Evolutionary conservation across 108 stramenopile species (phyloP).

Genomic region (Conticribra weissflogii): DNA sequence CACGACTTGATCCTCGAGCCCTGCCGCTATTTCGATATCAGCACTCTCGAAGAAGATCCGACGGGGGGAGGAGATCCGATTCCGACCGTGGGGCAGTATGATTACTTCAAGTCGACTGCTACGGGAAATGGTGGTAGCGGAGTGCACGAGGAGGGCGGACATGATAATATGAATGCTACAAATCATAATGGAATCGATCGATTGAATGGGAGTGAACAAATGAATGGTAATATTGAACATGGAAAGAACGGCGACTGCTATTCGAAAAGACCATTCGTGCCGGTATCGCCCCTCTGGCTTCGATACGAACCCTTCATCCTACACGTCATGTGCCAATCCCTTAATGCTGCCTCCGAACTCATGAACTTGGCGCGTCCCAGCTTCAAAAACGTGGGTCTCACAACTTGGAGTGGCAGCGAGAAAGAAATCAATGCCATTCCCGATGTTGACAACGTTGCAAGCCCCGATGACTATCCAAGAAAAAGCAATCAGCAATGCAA

Average conservation of each 20-base stretch:
- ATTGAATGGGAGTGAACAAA: no score
- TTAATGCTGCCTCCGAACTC: slow-evolving; percentile 65
- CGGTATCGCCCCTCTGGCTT: slow-evolving; percentile 63
- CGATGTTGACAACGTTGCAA: neutral
- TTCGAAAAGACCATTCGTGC: neutral
- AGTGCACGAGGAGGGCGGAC: neutral
- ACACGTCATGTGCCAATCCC: slow-evolving; percentile 82
- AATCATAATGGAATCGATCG: no score
- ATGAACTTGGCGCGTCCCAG: slow-evolving; percentile 82
- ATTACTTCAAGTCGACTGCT: slow-evolving; percentile 47
- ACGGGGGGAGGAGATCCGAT: slow-evolving; percentile 85
- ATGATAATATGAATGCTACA: neutral
- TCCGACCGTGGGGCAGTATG: slow-evolving; percentile 76
- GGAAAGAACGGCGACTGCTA: no score
- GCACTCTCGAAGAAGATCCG: slow-evolving; percentile 65
- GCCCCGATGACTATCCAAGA: neutral
- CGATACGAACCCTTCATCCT: slow-evolving; percentile 90
- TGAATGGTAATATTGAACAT: no score
- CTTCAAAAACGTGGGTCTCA: slow-evolving; percentile 91
- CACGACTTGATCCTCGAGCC: slow-evolving; percentile 75
- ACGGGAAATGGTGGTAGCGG: neutral
- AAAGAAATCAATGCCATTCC: neutral
- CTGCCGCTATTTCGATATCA: slow-evolving; percentile 70
- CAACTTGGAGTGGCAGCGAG: slow-evolving; percentile 54
- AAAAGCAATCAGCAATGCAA: slow-evolving; percentile 42